Base-by-base conservation (phyloP, 306 rosid species). In the Lotus japonicus region DNA sequence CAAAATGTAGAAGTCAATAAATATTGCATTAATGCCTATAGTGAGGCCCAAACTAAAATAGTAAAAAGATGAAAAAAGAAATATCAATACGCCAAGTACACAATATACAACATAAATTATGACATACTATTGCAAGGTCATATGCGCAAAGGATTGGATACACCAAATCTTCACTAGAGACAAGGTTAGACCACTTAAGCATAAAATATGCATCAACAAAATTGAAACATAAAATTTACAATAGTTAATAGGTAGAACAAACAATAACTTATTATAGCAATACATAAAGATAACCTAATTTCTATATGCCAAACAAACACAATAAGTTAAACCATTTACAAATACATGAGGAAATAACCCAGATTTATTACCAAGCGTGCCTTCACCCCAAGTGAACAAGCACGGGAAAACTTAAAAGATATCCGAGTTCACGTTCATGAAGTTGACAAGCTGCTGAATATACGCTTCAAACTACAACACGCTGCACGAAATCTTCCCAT, bases 391-490 rank as follows among this genome's bases (percentile, higher is more conserved):
- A 52, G 76, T 17, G 49, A 64, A 72, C 8, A 66, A 50, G 59
- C 76, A 77, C 63, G 2, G 12, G 74, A 68, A 66, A 55, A 64
- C 52, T 35, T 5, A 23, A 41, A 3, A 10, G 56, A 53, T 56
- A n/a, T 64, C 74, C 51, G 8, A 21, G 52, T 52, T 63, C 42
- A 11, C 18, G 14, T 70, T 73, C 66, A 78, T 36, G 83, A 75
- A 53, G 86, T 80, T 51, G 85, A 78, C 79, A 88, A 82, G 84
- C 96, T 88, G 89, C 96, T 91, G 87, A 79, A 95, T 77, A 91
- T 91, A 33, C 99, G 96, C 89, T 91, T 95, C 91, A 95, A 85
- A 83, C 95, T 85, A 21, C 86, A 35, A 80, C 92, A 91, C 0
- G 88, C 84, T 1, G 59, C 79, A 3, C 99, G 96, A 16, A 91